Evolutionary conservation across 345 rosid species (phyloP).

Genomic region (Aquilaria sinensis): DNA sequence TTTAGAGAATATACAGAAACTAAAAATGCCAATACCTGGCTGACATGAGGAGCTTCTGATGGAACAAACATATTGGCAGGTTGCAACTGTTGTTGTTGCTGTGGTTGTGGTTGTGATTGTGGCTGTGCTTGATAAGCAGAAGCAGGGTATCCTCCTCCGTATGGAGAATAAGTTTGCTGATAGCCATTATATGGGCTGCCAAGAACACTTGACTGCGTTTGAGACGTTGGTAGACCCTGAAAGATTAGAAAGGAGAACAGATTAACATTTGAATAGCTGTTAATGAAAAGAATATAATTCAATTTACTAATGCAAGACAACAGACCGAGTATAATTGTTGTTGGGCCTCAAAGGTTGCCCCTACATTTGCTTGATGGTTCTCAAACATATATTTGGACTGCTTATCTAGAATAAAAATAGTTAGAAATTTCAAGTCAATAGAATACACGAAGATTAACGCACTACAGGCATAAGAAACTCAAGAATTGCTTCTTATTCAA

Average conservation of each 20-base stretch:
- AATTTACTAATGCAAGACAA: background rate
- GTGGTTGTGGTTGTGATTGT: constrained; percentile 27
- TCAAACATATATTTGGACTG: too few species aligned
- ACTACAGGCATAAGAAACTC: too few species aligned
- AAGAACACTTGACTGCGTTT: constrained; percentile 40
- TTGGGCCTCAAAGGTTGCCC: constrained; percentile 24
- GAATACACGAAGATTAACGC: too few species aligned
- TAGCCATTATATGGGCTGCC: constrained; percentile 51
- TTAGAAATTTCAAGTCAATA: too few species aligned
- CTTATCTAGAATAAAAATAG: too few species aligned
- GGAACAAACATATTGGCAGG: constrained; percentile 64
- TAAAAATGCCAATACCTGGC: constrained; percentile 39
- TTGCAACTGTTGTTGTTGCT: constrained; percentile 23
- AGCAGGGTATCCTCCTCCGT: constrained; percentile 44
- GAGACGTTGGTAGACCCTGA: constrained; percentile 32
- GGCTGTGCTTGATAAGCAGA: constrained; percentile 38
- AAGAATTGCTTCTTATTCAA: too few species aligned
- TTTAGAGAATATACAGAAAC: too few species aligned
- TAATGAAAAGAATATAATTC: background rate
- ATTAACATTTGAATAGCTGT: background rate
- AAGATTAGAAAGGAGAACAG: constrained; percentile 12
- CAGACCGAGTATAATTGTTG: constrained; percentile 47
- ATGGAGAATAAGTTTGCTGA: constrained; percentile 46
- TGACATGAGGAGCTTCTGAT: constrained; percentile 45
- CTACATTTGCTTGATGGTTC: constrained; percentile 33